Base-by-base conservation (phyloP, 768 basidiomycete species). In the Hygrophorus pudorinus region DNA sequence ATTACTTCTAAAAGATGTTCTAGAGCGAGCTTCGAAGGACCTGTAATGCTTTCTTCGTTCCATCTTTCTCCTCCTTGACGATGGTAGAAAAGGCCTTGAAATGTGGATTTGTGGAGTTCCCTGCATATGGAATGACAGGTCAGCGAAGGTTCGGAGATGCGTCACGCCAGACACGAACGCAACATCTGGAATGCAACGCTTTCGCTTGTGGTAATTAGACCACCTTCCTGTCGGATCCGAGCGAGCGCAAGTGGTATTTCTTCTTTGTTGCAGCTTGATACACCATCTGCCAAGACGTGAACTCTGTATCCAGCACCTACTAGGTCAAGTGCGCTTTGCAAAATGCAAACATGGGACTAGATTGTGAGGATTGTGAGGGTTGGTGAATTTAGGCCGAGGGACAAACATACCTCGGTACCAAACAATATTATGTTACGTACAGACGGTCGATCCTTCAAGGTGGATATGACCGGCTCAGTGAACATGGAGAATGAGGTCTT, bases 401-500 rank as follows among this genome's bases (percentile, higher is more conserved):
- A 5, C n/a, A 13, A 12, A 59, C 74, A 30, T 50, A 86, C 90
- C 73, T 94, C 92, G 41, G 94, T 91, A 12, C 93, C 93, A 48
- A 90, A 79, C 4, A 97, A 58, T 5, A 94, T 75, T 37, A 91
- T 65, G 5, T 75, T 77, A 32, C 70, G 68, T 46, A 83, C 56
- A 11, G 64, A 53, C 3, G 72, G 70, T 18, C 67, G 70, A 4
- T 68, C 52, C 16, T 59, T 56, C 42, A 94, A 65, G 6, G 79
- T 48, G 2, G 61, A 48, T 42, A 68, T 60, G 5, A 93, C 73
- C 28, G 86, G 76, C 5, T 81, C 73, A 0, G 78, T 81, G 44
- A 81, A 53, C 92, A 96, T 94, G 1, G 85, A 86, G 66, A 97
- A 96, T 42, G 76, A 72, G 0, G 79, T 78, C 60, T 96, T 96